Conservation (phyloP, 1,139 yeast species). For the Hemisphaericaspora lyxosophila region DNA sequence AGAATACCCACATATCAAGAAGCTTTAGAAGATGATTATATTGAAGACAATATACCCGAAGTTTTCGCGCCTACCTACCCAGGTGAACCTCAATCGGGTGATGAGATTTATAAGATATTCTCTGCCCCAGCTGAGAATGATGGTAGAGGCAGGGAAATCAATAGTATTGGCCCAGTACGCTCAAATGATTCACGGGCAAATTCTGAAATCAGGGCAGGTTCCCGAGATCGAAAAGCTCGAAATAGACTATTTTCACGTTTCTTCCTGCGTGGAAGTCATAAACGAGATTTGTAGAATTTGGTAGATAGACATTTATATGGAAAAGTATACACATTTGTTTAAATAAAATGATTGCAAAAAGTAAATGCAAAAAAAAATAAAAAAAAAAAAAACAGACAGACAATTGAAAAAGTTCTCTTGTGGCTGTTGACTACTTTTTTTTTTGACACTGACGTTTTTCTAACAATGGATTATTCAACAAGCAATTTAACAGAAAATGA, state of each 20-base stretch:
- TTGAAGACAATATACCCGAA: slow-evolving; percentile 12
- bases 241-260: too few relatives aligned
- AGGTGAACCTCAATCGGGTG: slow-evolving; percentile 1
- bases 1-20: slow-evolving; percentile 25
- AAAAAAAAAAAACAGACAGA: too few relatives aligned
- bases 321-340: not conserved
- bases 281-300: too few relatives aligned
- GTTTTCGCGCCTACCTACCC: slow-evolving; percentile 24
- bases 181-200: too few relatives aligned
- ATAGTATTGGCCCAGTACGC: not conserved
- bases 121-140: not conserved
- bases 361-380: too few relatives aligned
- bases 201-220: too few relatives aligned
- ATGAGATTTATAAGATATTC: not conserved
- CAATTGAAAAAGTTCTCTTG: too few relatives aligned
- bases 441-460: too few relatives aligned
- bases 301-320: too few relatives aligned
- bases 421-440: too few relatives aligned
- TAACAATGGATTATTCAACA: not conserved
- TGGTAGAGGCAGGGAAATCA: slow-evolving; percentile 7
- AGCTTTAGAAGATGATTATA: slow-evolving; percentile 24
- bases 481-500: not conserved
- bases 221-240: too few relatives aligned
- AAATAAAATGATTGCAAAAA: not conserved
- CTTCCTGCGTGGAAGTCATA: too few relatives aligned